Base-by-base conservation (phyloP, 2,329 filamentous ascomycete genomes). In the Drechslerella dactyloides region DNA sequence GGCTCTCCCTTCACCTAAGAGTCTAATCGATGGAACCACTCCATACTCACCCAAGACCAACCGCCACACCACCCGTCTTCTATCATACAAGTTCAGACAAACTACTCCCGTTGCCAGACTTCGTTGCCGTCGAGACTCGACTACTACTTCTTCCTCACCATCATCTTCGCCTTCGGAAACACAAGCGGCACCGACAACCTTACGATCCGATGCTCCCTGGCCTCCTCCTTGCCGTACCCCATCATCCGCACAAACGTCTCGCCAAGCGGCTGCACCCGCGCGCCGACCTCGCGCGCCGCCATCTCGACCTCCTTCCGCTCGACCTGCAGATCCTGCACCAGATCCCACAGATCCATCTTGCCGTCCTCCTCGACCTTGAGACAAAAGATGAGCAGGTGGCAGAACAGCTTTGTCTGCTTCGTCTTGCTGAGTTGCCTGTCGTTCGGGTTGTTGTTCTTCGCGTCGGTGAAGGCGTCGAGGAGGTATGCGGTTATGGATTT, bases 131-230 rank as follows among this genome's bases (percentile, higher is more conserved):
- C n/a, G n/a, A n/a, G n/a, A n/a, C n/a, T n/a, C n/a, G n/a, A n/a
- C n/a, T n/a, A n/a, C 19, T 61, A 57, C 46, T 50, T 73, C 17
- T 42, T 77, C 66, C 75, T 73, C 23, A 76, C 70, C 78, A 80
- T 73, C 78, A 79, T 75, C 78, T 80, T 77, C 76, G 81, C 78
- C 81, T 89, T 92, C 0, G 93, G 94, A 78, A 97, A 97, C 69
- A 88, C 84, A 52, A 97, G 81, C 1, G 94, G 94, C 73, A 97
- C 79, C 76, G 84, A 86, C 76, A 97, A 81, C 75, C 87, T 87
- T 11, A 90, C 92, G 55, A 93, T 81, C 69, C 84, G 84, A 73
- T 87, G 86, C 63, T 86, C 86, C 19, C 80, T 79, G 2, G 84
- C 84, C 76, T 86, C 84, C 1, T 85, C 85, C 78, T 87, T 87